Evolutionary conservation across 2,329 filamentous ascomycete genomes (phyloP), one percentile per base, ranked within the genome.

Genomic region (Trichoderma sp.): DNA sequence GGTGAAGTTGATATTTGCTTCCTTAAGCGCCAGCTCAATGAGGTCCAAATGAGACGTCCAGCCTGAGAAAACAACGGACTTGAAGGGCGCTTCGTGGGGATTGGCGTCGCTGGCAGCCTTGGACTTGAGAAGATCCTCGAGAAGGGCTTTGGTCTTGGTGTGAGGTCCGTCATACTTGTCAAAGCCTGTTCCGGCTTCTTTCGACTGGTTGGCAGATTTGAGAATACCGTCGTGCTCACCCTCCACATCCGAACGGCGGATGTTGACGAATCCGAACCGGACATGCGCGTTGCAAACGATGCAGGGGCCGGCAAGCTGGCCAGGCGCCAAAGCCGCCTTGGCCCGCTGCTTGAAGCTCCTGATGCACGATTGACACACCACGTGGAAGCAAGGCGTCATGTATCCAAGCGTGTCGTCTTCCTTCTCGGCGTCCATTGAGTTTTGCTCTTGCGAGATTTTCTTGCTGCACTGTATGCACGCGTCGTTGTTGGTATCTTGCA

Each of bases 31-130:
- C 57, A 92, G 83, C 73, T 95, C 88, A 70, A 99, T 96, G 21
- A 99, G 85, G 74, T 98, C 93, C 17, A 99, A 86, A 74, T 98
- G 93, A 0, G 90, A 89, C 0, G 95, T 98, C 93, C 95, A 98
- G n/a, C 89, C 89, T 0, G 93, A 97, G 77, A 98, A 98, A 7
- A 99, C 88, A 15, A 99, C 93, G 28, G 92, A 95, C 76, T 97
- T 98, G 78, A 92, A 90, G 0, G 93, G 93, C 0, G 87, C 85
- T 72, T 93, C 86, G 12, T 85, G 78, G 0, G 87, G 85, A 10
- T 85, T 80, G 0, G 78, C 79, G 44, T 84, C 82, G 66, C 87
- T 91, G 73, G 89, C 85, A 0, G 81, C 80, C 65, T 87, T 86
- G 59, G 87, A 86, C 58, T 82, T 80, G 1, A 90, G 76, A 7